Percentiles rank a stretch among this genome's conserved stretches.
Conservation (phyloP, 768 basidiomycete genomes). For the Phylloporus sp. region DNA sequence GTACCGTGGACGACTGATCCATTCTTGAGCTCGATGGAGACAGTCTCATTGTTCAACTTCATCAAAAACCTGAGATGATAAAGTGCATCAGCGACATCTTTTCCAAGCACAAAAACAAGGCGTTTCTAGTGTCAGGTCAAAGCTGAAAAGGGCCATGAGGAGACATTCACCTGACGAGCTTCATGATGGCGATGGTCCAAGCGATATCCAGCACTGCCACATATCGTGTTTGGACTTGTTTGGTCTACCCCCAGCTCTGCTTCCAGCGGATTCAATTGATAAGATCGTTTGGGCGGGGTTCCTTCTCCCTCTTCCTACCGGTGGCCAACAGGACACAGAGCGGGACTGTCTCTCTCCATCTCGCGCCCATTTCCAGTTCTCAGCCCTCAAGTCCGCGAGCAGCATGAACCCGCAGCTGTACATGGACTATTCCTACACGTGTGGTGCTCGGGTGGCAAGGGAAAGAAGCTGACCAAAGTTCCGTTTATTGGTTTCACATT, state of each 20-base stretch:
- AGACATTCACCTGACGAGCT: slow-evolving; percentile 69
- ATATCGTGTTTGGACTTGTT: slow-evolving; percentile 23
- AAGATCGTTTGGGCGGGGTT: too few relatives aligned
- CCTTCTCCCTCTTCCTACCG: not conserved
- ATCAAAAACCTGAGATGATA: slow-evolving; percentile 77
- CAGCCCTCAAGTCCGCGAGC: not conserved
- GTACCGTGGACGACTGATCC: slow-evolving; percentile 94
- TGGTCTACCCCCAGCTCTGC: too few relatives aligned
- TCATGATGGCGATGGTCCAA: slow-evolving; percentile 49
- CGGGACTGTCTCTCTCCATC: too few relatives aligned
- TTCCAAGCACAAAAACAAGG: slow-evolving; percentile 5
- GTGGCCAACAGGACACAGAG: not conserved
- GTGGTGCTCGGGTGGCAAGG: too few relatives aligned
- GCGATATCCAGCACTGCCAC: slow-evolving; percentile 20
- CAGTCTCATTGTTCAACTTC: slow-evolving; percentile 99
- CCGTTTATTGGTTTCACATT: not conserved
- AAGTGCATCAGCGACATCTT: slow-evolving; percentile 17
- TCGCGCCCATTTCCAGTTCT: too few relatives aligned
- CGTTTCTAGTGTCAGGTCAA: slow-evolving; percentile 8
- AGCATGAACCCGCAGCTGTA: too few relatives aligned
- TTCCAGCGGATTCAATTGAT: too few relatives aligned
- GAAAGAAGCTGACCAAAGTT: too few relatives aligned
- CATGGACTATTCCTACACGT: too few relatives aligned
- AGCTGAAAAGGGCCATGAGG: slow-evolving; percentile 3
- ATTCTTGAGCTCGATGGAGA: slow-evolving; percentile 97